Conservation (phyloP, 345 rosid genomes). For the Aurinia saxatilis region DNA sequence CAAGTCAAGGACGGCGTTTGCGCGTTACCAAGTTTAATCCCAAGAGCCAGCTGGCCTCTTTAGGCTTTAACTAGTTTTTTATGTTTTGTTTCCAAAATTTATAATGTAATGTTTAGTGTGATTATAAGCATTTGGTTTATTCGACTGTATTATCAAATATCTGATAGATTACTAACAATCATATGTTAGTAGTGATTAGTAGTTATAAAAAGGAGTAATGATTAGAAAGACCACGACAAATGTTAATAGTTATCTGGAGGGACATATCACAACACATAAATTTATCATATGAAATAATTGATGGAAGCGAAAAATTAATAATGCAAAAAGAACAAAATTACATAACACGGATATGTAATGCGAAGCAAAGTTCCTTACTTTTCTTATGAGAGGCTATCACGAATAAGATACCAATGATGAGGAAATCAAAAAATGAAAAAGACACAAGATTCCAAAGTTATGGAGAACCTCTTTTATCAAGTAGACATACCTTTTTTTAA, state of each 20-base stretch:
- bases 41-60: conserved; percentile 37
- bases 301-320: not conserved
- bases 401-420: conserved; percentile 24
- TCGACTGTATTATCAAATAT: conserved; percentile 5
- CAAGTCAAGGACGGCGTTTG: conserved; percentile 43
- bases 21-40: conserved; percentile 30
- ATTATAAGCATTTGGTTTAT: conserved; percentile 3
- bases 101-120: not conserved
- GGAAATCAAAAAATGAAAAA: not conserved
- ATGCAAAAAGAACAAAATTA: not conserved
- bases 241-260: not conserved
- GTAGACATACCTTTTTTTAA: not conserved
- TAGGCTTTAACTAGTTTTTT: not conserved
- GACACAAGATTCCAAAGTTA: conserved; percentile 13
- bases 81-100: not conserved
- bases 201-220: not conserved
- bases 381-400: conserved; percentile 11
- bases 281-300: conserved; percentile 10
- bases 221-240: conserved; percentile 14
- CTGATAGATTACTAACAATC: conserved; percentile 25
- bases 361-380: not conserved
- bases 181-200: not conserved
- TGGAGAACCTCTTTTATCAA: conserved; percentile 20
- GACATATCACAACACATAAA: conserved; percentile 1
- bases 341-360: conserved; percentile 4